A percentile compares a stretch with the other conserved stretches of the same genome.
Conservation (phyloP, 2,329 filamentous ascomycete genomes). For the Colletotrichum liaoningense region DNA sequence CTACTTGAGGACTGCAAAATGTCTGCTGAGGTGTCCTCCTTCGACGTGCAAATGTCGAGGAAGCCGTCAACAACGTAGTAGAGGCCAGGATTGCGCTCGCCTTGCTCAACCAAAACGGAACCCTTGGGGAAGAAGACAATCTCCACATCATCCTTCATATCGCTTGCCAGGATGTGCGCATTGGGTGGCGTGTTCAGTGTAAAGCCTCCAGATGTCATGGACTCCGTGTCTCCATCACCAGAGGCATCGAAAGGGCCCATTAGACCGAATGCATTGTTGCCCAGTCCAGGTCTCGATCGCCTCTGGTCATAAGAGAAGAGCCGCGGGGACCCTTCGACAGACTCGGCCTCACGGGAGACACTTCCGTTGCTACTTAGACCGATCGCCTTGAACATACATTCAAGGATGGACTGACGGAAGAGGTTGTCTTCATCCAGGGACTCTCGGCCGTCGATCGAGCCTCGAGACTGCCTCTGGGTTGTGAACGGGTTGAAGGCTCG, state of each 20-base stretch:
- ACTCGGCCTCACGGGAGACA: constrained; percentile 74
- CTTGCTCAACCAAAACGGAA: constrained; percentile 94
- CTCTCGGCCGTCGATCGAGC: constrained; percentile 77
- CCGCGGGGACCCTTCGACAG: constrained; percentile 86
- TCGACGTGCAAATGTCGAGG: constrained; percentile 89
- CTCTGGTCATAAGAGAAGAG: constrained; percentile 86
- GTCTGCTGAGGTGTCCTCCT: constrained; percentile 64
- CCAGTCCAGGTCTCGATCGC: constrained; percentile 81
- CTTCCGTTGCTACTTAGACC: constrained; percentile 80
- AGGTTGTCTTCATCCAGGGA: constrained; percentile 88
- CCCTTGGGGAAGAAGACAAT: constrained; percentile 98
- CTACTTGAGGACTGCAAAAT: constrained; percentile 53
- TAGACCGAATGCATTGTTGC: constrained; percentile 86
- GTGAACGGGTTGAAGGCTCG: constrained; percentile 67
- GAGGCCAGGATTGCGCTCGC: constrained; percentile 93
- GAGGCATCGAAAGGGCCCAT: constrained; percentile 86
- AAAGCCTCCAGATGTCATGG: constrained; percentile 77
- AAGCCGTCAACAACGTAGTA: constrained; percentile 99
- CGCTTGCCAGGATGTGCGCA: constrained; percentile 75
- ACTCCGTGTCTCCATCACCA: constrained; percentile 87
- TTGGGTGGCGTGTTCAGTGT: constrained; percentile 72
- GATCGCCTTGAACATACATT: constrained; percentile 96
- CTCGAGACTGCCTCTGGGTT: constrained; percentile 60
- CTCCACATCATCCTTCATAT: constrained; percentile 91
- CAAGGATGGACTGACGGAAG: constrained; percentile 89